Evolutionary conservation across 345 rosid genomes (phyloP).

Genomic region (Kernera saxatilis): DNA sequence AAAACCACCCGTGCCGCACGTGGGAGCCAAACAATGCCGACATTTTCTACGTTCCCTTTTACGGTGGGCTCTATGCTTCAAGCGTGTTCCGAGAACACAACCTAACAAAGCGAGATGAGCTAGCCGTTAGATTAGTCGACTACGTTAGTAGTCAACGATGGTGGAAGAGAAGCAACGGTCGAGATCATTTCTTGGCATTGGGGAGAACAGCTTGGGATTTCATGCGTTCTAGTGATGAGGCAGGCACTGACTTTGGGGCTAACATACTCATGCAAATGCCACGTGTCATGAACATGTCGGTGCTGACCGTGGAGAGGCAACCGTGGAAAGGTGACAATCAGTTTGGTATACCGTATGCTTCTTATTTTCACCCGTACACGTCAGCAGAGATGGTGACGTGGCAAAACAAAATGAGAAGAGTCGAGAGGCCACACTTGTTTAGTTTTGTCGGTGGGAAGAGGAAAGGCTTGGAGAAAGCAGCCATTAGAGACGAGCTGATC

Average conservation of each 20-base stretch:
- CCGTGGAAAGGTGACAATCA: conserved; percentile 41
- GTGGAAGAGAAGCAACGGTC: conserved; percentile 48
- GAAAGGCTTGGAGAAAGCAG: conserved; percentile 30
- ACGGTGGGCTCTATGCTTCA: conserved; percentile 49
- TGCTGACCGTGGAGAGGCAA: conserved; percentile 47
- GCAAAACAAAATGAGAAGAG: conserved; percentile 37
- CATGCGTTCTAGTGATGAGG: conserved; percentile 18
- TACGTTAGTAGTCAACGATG: conserved; percentile 32
- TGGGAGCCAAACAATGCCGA: conserved; percentile 44
- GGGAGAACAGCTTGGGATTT: conserved; percentile 64
- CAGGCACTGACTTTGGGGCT: conserved; percentile 42
- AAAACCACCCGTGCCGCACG: conserved; percentile 47
- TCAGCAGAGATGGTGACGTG: conserved; percentile 35
- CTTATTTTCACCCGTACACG: conserved; percentile 55
- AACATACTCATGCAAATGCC: conserved; percentile 48
- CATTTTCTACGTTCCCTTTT: conserved; percentile 44
- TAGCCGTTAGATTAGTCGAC: conserved; percentile 21
- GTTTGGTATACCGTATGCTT: conserved; percentile 55
- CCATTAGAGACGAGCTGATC: conserved; percentile 43
- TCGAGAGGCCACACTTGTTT: conserved; percentile 35
- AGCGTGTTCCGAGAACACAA: conserved; percentile 50
- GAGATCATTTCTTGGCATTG: conserved; percentile 50
- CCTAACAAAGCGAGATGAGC: conserved; percentile 36
- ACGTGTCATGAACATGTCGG: conserved; percentile 44
- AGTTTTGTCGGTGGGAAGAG: conserved; percentile 51